Evolutionary conservation across 148 eudicot genomes (phyloP).

Genomic region (Vaccinium macrocarpon): DNA sequence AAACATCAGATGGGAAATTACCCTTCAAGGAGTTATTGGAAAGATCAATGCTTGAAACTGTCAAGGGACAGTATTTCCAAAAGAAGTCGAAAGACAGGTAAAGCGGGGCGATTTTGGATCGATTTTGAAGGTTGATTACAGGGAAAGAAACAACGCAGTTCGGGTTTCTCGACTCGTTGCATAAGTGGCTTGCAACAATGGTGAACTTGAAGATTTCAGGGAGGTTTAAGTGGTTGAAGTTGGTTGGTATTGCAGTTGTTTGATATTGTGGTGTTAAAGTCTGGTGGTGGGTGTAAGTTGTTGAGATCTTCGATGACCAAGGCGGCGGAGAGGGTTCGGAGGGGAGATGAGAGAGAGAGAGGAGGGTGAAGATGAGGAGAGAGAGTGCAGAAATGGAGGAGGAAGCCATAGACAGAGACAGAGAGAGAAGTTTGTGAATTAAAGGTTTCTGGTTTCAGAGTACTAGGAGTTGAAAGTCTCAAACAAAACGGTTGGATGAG

Average conservation of each 20-base stretch:
- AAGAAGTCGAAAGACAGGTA: constrained; percentile 39
- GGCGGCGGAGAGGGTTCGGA: constrained; percentile 12
- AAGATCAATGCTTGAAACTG: constrained; percentile 28
- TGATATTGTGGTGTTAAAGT: constrained; percentile 31
- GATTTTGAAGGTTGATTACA: constrained; percentile 25
- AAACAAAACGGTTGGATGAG: not conserved
- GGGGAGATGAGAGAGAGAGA: not conserved
- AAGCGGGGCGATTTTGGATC: constrained; percentile 28
- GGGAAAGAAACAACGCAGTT: constrained; percentile 33
- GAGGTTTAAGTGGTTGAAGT: constrained; percentile 23
- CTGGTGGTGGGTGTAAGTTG: constrained; percentile 33
- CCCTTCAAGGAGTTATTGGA: constrained; percentile 33
- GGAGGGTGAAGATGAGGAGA: constrained; percentile 14
- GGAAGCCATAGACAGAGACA: constrained; percentile 23
- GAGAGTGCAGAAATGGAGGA: constrained; percentile 14
- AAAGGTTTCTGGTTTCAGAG: not conserved
- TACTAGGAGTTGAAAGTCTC: not conserved
- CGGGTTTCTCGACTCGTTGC: constrained; percentile 30
- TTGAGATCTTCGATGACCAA: constrained; percentile 33
- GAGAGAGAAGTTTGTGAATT: constrained; percentile 6
- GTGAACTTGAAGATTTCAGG: constrained; percentile 34
- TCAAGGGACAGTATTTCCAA: constrained; percentile 40
- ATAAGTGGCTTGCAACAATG: constrained; percentile 37
- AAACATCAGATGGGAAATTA: constrained; percentile 29
- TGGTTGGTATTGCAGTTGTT: constrained; percentile 30